Evolutionary conservation across 192 early-diverging fungal species (phyloP).

Genomic region (Martensiomyces pterosporus): DNA sequence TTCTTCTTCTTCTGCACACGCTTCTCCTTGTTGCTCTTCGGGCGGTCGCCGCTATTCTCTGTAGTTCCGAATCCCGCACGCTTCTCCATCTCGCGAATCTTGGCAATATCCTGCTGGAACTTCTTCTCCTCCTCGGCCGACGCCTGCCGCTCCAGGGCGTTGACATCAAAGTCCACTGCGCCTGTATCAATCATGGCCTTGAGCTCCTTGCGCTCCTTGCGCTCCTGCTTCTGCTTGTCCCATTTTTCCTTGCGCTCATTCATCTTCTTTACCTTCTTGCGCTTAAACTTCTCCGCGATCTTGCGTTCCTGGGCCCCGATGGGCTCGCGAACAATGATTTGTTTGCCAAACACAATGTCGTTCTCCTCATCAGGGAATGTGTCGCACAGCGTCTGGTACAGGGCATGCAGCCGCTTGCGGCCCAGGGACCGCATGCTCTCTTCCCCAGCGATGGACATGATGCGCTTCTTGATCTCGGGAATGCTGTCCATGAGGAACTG

Average conservation of each 20-base stretch:
- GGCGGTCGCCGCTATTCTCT: slow-evolving; percentile 6
- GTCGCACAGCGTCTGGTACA: slow-evolving; percentile 44
- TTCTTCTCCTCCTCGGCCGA: slow-evolving; percentile 32
- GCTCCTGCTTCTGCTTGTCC: slow-evolving; percentile 23
- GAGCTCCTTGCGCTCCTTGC: slow-evolving; percentile 19
- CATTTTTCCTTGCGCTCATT: slow-evolving; percentile 26
- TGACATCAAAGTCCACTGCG: slow-evolving; percentile 24
- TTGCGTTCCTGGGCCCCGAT: slow-evolving; percentile 43
- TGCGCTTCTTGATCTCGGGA: slow-evolving; percentile 30
- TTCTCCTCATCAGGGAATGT: slow-evolving; percentile 43
- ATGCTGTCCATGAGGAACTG: slow-evolving; percentile 40
- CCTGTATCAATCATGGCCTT: slow-evolving; percentile 13
- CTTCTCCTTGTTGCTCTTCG: slow-evolving; percentile 26
- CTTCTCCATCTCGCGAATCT: slow-evolving; percentile 39
- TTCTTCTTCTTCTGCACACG: slow-evolving; percentile 29
- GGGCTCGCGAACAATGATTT: slow-evolving; percentile 21
- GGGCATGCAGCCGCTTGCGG: slow-evolving; percentile 34
- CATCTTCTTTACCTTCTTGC: slow-evolving; percentile 28
- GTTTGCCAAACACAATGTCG: slow-evolving; percentile 25
- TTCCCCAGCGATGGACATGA: slow-evolving; percentile 33
- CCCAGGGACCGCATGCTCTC: slow-evolving; percentile 19
- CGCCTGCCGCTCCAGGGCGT: slow-evolving; percentile 33
- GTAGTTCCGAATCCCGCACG: slow-evolving; percentile 12
- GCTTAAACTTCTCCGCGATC: slow-evolving; percentile 36
- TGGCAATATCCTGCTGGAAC: slow-evolving; percentile 34